Conservation (phyloP, 2,329 filamentous ascomycete genomes). For the Aciculosporium take region DNA sequence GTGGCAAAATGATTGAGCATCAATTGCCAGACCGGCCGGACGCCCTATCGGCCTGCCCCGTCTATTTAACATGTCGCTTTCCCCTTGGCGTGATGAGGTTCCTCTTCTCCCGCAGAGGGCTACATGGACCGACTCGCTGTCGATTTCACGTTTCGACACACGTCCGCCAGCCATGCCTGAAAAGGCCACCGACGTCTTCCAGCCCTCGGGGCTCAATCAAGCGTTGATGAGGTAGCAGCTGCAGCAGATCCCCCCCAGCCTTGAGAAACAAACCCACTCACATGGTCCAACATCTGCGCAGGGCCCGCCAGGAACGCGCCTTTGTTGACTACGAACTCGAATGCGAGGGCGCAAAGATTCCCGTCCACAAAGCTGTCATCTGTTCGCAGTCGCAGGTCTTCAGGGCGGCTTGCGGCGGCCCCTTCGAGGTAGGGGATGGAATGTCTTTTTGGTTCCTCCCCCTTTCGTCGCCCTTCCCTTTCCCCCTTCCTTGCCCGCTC, state of each 20-base stretch:
- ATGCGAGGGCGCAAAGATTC: neutral
- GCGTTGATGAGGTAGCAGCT: neutral
- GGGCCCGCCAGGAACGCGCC: neutral
- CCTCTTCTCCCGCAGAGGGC: no score
- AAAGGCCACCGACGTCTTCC: neutral
- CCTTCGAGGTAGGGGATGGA: neutral
- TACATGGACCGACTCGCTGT: neutral
- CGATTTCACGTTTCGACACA: neutral
- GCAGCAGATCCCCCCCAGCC: no score
- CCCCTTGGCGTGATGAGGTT: no score
- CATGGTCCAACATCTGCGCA: no score
- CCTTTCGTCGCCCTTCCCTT: neutral
- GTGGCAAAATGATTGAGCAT: neutral
- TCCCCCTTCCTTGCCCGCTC: neutral
- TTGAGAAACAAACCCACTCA: no score
- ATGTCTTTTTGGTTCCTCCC: no score
- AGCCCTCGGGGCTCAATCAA: neutral
- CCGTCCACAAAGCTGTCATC: constrained; percentile 1
- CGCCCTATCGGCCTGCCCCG: neutral
- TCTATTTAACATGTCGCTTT: neutral
- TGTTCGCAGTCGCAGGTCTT: constrained; percentile 1
- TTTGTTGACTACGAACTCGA: constrained; percentile 1
- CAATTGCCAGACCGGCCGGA: neutral
- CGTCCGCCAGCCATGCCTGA: neutral
- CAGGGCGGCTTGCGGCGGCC: neutral